These are phyloP conservation scores for Cicer bijugum DNA, from an alignment of 306 rosid species.

Conservation along the genomic window DNA sequence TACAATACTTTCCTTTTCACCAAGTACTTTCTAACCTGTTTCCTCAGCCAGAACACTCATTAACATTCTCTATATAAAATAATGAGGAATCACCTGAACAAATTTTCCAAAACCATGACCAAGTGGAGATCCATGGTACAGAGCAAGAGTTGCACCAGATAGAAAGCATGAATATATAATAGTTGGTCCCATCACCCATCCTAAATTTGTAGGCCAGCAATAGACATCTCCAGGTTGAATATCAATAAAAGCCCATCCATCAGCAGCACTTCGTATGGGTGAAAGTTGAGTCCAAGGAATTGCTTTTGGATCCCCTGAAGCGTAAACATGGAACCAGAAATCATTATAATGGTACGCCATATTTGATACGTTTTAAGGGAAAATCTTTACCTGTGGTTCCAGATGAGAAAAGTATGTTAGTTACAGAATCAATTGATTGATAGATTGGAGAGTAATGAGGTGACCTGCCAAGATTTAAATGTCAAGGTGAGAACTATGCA, in stretches of 20 bases:
- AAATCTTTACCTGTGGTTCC: conserved; percentile 84
- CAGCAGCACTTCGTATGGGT: conserved; percentile 77
- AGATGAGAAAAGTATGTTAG: conserved; percentile 90
- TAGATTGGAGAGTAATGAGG: conserved; percentile 60
- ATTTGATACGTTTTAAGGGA: conserved; percentile 16
- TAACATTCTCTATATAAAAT: not conserved
- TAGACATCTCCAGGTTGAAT: conserved; percentile 66
- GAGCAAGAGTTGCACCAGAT: conserved; percentile 81
- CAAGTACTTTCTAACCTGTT: not conserved
- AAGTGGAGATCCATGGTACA: conserved; percentile 96
- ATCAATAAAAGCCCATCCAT: conserved; percentile 73
- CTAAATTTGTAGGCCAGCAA: conserved; percentile 95
- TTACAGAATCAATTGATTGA: conserved; percentile 66
- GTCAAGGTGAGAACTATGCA: conserved; percentile 37
- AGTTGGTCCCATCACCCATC: conserved; percentile 93
- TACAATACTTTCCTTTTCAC: not conserved
- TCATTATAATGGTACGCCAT: conserved; percentile 13
- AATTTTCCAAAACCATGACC: conserved; percentile 87
- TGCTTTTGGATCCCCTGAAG: conserved; percentile 91
- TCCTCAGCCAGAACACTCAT: not conserved
- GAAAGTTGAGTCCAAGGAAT: conserved; percentile 96
- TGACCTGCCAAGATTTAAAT: conserved; percentile 59
- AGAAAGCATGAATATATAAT: conserved; percentile 71
- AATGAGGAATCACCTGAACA: conserved; percentile 69
- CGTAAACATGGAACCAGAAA: conserved; percentile 32